These are phyloP conservation scores for Aspergillus asperescens DNA, from an alignment of 495 filamentous ascomycete species.

Conservation along the genomic window DNA sequence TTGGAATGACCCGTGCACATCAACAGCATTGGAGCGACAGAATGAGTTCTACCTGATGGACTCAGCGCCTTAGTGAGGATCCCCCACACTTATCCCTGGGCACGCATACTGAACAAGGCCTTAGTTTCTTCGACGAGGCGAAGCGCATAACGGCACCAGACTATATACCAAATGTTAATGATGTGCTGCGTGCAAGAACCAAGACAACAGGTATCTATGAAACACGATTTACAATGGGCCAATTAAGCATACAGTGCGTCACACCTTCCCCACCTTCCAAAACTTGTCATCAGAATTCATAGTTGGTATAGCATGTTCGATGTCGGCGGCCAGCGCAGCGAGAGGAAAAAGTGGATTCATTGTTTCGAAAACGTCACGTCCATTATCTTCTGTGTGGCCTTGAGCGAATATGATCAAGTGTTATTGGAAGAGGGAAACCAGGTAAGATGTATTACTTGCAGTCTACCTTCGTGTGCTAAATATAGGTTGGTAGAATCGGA, in stretches of 20 bases:
- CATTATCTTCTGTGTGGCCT: conserved; percentile 98
- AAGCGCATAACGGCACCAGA: conserved; percentile 75
- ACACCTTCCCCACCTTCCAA: background rate
- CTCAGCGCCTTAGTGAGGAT: conserved; percentile 90
- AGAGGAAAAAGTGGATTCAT: conserved; percentile 99
- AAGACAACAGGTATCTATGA: conserved; percentile 99
- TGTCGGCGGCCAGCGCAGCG: conserved; percentile 92
- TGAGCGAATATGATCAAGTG: conserved; percentile 98
- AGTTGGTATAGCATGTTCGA: conserved; percentile 81
- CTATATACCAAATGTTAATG: conserved; percentile 86
- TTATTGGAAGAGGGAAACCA: conserved; percentile 95
- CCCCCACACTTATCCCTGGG: background rate
- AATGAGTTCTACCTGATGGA: conserved; percentile 99
- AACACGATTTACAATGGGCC: conserved; percentile 95
- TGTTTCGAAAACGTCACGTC: conserved; percentile 99
- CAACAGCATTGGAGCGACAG: conserved; percentile 81
- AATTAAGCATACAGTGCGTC: conserved; percentile 94
- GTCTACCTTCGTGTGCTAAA: conserved; percentile 10
- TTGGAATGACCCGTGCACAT: conserved; percentile 86
- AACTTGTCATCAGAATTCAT: conserved; percentile 13
- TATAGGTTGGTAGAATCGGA: conserved; percentile 71
- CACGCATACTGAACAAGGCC: conserved; percentile 10
- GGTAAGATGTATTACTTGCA: conserved; percentile 46
- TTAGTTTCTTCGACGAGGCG: conserved; percentile 92
- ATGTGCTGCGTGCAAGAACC: conserved; percentile 89